Percentiles rank a stretch among this genome's conserved stretches.
Evolutionary conservation across 1,284 basidiomycete species (phyloP).

Genomic region (Rugosomyces carneus): DNA sequence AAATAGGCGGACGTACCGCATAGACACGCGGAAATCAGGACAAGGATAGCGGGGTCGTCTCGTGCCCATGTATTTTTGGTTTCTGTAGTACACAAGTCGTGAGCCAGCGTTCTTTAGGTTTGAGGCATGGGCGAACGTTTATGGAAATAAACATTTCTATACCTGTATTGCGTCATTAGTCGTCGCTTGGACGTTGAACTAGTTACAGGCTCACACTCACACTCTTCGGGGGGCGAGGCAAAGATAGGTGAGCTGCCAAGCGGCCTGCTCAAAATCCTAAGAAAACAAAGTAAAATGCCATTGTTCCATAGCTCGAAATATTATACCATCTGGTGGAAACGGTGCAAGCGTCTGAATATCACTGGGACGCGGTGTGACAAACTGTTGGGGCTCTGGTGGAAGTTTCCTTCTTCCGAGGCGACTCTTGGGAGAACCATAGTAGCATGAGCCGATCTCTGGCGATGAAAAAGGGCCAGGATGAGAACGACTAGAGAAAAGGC

Average conservation of each 20-base stretch:
- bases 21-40: conserved; percentile 76
- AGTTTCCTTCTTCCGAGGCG: conserved; percentile 33
- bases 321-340: conserved; percentile 82
- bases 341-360: conserved; percentile 70
- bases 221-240: conserved; percentile 88
- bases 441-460: conserved; percentile 32
- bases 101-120: neutral
- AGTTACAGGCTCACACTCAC: conserved; percentile 42
- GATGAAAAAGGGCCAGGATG: conserved; percentile 32
- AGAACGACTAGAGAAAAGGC: conserved; percentile 6
- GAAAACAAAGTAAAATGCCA: neutral
- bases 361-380: conserved; percentile 60
- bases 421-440: conserved; percentile 57
- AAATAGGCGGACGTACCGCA: conserved; percentile 37
- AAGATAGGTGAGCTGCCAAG: conserved; percentile 90
- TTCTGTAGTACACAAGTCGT: conserved; percentile 41
- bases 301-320: neutral
- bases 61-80: conserved; percentile 98
- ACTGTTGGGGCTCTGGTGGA: conserved; percentile 27
- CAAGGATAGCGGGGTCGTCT: conserved; percentile 90
- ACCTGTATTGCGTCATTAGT: conserved; percentile 36
- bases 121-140: conserved; percentile 50
- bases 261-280: conserved; percentile 91
- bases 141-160: conserved; percentile 89
- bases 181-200: conserved; percentile 1